Evolutionary conservation across 345 rosid genomes (phyloP), one percentile per base, ranked within the genome.

Genomic region (Rubroshorea leprosula): DNA sequence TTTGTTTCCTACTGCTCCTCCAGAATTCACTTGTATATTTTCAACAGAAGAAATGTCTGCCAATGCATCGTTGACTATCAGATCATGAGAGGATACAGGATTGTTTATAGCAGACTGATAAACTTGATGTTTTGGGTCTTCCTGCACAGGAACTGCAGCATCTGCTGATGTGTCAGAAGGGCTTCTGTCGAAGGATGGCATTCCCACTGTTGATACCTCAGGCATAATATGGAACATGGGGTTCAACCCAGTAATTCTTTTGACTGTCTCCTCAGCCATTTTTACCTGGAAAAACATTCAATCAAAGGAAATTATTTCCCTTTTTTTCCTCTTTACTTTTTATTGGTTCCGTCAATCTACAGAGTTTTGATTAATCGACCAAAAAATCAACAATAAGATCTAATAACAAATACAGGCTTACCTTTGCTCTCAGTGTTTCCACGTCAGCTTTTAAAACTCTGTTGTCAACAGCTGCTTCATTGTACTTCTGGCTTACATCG

Each of bases 221-320:
- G 89, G 78, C 51, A 67, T 55, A 16, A 60, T 55, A 53, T 70
- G 96, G 54, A 80, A 64, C 86, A 83, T 14, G 25, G 84, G 92
- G 58, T 75, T 89, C 63, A 85, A 68, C 17, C 95, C 90, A 7
- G 95, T 85, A 67, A 83, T 66, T 64, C 89, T 80, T 75, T 90
- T 87, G 38, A 94, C 95, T 0, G 80, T 67, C 73, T 94, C 95
- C 72, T 87, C 97, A 29, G 97, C 99, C 97, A 94, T 83, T 77
- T 85, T 83, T 59, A 94, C 97, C 99, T 94, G 76, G 23, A 68
- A 59, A 54, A 15, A 54, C 3, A 45, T 55, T 18, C 51, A 54
- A 27, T 49, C 49, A 14, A 54, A 29, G 31, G 21, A 20, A 55
- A 23, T 51, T 7, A 8, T 27, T n/a, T 43, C 51, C 1, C 10